These are phyloP conservation scores for Globisporangium mamillatum DNA, from an alignment of 352 stramenopile genomes.

Conservation along the genomic window DNA sequence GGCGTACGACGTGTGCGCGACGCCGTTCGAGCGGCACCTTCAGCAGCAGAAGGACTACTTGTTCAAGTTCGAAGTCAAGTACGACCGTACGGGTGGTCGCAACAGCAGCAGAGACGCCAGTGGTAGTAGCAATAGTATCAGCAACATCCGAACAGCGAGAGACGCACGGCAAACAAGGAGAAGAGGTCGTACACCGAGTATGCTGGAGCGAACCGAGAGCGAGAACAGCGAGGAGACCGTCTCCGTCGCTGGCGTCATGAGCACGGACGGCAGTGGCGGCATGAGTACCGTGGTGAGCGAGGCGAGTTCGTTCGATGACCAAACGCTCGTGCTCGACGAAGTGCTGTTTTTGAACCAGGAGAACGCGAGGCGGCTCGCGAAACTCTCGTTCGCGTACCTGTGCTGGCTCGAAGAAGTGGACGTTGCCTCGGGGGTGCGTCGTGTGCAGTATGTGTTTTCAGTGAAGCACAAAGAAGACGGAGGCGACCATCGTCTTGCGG, in stretches of 20 bases:
- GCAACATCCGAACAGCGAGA: not conserved
- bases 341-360: conserved; percentile 37
- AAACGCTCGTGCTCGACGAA: conserved; percentile 24
- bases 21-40: conserved; percentile 32
- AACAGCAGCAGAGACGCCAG: conserved; percentile 9
- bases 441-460: conserved; percentile 65
- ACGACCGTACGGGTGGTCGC: conserved; percentile 24
- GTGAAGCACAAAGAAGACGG: conserved; percentile 26
- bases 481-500: conserved; percentile 29
- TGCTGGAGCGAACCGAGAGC: conserved; percentile 14
- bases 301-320: conserved; percentile 43
- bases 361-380: conserved; percentile 39
- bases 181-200: conserved; percentile 14
- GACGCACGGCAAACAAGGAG: not conserved
- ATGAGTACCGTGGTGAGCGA: conserved; percentile 58
- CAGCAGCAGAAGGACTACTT: conserved; percentile 71
- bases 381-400: conserved; percentile 47
- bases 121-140: not conserved
- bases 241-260: conserved; percentile 25
- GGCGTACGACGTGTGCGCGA: conserved; percentile 50
- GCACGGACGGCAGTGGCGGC: conserved; percentile 21
- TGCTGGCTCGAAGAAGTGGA: conserved; percentile 82
- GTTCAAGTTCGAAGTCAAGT: conserved; percentile 79
- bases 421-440: conserved; percentile 46
- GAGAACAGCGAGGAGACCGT: conserved; percentile 6